Percentiles rank a stretch among this genome's conserved stretches.
These are phyloP conservation scores for Pestalotiopsis sp. DNA, from an alignment of 2,329 filamentous ascomycete species.

Conservation along the genomic window DNA sequence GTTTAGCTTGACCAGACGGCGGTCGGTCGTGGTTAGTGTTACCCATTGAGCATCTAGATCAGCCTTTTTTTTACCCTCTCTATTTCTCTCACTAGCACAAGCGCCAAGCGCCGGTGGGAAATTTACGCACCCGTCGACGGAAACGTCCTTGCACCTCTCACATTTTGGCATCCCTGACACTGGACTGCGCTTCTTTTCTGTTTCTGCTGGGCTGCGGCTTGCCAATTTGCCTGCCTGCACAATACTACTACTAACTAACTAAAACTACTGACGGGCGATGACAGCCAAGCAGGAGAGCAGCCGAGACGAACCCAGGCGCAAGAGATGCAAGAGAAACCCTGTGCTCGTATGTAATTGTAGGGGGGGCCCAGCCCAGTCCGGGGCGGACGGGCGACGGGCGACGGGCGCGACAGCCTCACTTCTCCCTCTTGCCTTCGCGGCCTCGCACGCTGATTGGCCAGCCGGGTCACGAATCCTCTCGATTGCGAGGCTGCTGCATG, in stretches of 20 bases:
- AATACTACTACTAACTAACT: too few relatives aligned
- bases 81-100: neutral
- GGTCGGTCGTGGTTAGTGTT: constrained; percentile 16
- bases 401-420: constrained; percentile 12
- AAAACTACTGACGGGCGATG: too few relatives aligned
- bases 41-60: constrained; percentile 21
- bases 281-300: neutral
- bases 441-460: neutral
- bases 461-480: constrained; percentile 18
- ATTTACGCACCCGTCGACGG: constrained; percentile 12
- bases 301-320: neutral
- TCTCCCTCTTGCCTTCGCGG: constrained; percentile 22
- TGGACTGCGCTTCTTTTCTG: too few relatives aligned
- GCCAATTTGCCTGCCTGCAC: too few relatives aligned
- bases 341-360: neutral
- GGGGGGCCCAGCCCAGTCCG: neutral
- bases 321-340: neutral
- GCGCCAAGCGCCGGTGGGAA: constrained; percentile 12
- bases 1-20: neutral
- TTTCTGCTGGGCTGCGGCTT: too few relatives aligned
- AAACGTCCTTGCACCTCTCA: constrained; percentile 5
- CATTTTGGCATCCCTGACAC: too few relatives aligned
- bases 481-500: constrained; percentile 37
- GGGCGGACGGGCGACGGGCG: neutral
- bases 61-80: constrained; percentile 13